A percentile compares a stretch with the other conserved stretches of the same genome.
Evolutionary conservation across 495 filamentous ascomycete species (phyloP).

Genomic region (Eremomyces bilateralis): DNA sequence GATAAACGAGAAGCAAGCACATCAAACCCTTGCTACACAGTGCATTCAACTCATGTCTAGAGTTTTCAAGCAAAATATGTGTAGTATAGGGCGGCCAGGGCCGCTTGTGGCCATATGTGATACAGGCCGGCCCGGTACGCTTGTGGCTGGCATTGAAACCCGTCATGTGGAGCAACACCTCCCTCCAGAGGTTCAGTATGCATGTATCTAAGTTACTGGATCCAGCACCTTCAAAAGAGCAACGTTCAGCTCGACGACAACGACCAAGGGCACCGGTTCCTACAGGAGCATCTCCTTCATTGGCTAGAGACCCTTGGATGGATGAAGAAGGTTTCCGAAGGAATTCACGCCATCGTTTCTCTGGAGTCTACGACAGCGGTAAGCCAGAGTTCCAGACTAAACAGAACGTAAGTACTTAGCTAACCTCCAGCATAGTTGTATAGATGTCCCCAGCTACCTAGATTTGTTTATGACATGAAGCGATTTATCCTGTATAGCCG

Average conservation of each 20-base stretch:
- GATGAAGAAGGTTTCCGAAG: not conserved
- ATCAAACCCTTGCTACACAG: not conserved
- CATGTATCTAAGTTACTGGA: no score
- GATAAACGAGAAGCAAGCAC: not conserved
- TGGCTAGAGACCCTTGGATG: not conserved
- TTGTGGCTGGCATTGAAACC: not conserved
- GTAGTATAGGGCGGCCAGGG: not conserved
- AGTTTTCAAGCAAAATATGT: not conserved
- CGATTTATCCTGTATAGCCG: not conserved
- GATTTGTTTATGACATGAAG: not conserved
- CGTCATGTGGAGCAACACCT: conserved; percentile 1
- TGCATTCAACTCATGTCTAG: not conserved
- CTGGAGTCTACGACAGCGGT: not conserved
- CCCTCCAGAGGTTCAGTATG: no score
- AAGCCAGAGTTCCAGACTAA: not conserved
- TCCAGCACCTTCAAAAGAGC: not conserved
- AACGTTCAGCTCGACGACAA: not conserved
- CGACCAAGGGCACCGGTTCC: not conserved
- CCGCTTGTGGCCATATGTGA: no score
- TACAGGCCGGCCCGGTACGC: no score
- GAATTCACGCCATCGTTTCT: not conserved
- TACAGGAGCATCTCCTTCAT: no score
- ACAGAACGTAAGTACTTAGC: not conserved
- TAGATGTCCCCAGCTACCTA: not conserved
- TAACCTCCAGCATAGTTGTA: not conserved